Conservation (phyloP, 495 filamentous ascomycete genomes). For the Glonium stellatum region DNA sequence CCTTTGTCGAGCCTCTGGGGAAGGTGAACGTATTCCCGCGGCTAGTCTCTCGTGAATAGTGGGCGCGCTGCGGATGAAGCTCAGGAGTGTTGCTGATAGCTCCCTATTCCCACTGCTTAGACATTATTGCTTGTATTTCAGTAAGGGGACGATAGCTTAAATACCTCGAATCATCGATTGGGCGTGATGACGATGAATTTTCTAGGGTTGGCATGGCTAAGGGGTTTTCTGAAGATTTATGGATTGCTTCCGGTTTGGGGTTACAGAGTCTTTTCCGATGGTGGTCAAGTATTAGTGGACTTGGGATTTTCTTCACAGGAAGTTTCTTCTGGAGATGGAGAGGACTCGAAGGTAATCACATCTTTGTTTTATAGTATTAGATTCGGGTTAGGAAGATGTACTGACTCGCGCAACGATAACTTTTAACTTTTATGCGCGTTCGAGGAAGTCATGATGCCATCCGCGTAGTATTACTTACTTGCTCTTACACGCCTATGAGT, state of each 20-base stretch:
- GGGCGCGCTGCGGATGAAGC: background rate
- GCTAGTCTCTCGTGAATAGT: background rate
- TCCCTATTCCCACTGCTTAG: background rate
- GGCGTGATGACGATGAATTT: background rate
- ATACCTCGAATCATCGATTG: background rate
- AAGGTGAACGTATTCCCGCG: background rate
- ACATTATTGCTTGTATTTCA: background rate
- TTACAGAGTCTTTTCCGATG: background rate
- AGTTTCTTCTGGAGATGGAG: too few relatives aligned
- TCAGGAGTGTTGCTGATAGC: background rate
- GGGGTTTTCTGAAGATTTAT: background rate
- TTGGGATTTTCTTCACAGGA: too few relatives aligned
- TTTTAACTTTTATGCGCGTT: too few relatives aligned
- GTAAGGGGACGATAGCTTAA: too few relatives aligned
- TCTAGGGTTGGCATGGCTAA: background rate
- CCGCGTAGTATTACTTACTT: too few relatives aligned
- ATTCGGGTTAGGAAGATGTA: too few relatives aligned
- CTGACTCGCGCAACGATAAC: too few relatives aligned
- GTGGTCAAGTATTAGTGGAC: too few relatives aligned
- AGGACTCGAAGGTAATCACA: too few relatives aligned
- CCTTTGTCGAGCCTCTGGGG: background rate
- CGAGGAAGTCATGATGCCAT: too few relatives aligned
- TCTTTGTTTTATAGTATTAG: too few relatives aligned
- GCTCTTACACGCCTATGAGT: too few relatives aligned
- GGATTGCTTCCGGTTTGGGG: background rate